Evolutionary conservation across 345 rosid species (phyloP), one percentile per base, ranked within the genome.

Genomic region (Arabidopsis arenosa): DNA sequence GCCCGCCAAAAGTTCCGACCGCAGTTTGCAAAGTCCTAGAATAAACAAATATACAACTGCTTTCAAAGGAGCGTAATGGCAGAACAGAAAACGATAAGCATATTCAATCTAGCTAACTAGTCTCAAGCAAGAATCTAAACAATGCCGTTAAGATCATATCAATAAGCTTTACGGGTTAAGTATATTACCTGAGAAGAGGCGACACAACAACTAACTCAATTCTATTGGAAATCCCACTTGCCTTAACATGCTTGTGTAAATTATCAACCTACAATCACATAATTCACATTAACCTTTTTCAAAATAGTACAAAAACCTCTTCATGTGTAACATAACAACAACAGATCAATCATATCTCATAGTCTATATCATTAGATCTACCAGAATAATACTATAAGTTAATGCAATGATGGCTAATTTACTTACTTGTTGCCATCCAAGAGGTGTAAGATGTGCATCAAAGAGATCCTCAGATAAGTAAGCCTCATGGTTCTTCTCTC

Each of bases 371-470:
- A 21, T 21, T 51, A 21, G 30, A 9, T 28, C 21, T 10, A 48
- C 32, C 32, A 49, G 35, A 28, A 55, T 30, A 6, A 55, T 0
- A 32, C 28, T 45, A 15, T 7, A 47, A 47, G 4, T 36, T 9
- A 7, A 39, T 37, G 9, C 10, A 55, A 40, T 17, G 8, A 49
- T 9, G 15, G 9, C 6, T 56, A 3, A 14, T 3, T 32, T 7
- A 56, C 5, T 14, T 47, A 89, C 98, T 88, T 93, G 98, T 51
- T 86, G 79, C 97, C 94, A 89, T 30, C 98, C 98, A 6, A 91
- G 88, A 60, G 87, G 87, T n/a, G 96, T 89, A 44, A 93, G 90
- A 52, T 84, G 86, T 13, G 96, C 96, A 82, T 93, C 97, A 70
- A 88, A 85, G 36, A 82, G 72, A 5, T 83, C 85, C 35, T 87